A percentile compares a stretch with the other conserved stretches of the same genome.
phyloP scores from a whole-genome alignment of 106 monocot species.

The Posidonia australis region DNA sequence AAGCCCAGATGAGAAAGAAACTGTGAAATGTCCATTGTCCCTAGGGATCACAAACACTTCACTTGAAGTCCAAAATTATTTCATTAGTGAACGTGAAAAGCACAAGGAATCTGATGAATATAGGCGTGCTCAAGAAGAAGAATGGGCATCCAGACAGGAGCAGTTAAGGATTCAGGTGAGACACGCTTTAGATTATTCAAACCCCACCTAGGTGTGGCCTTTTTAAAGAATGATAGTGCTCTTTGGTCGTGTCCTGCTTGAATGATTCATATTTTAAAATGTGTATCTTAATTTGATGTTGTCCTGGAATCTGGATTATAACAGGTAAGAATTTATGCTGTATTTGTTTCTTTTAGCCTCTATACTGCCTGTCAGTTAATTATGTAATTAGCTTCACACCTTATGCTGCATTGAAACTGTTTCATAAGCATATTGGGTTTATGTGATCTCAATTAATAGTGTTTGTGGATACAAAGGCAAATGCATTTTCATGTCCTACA shows the following conservation, averaged over 20 bases:
- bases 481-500: no score
- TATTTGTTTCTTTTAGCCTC: no score
- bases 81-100: constrained; percentile 62
- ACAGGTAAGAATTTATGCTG: no score
- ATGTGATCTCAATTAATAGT: no score
- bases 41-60: neutral
- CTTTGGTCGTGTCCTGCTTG: neutral
- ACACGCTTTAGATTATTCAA: constrained; percentile 1
- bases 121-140: constrained; percentile 66
- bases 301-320: no score
- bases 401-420: no score
- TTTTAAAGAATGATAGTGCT: neutral
- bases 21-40: neutral
- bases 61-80: constrained; percentile 9
- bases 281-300: neutral
- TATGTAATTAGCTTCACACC: no score
- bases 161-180: constrained; percentile 24
- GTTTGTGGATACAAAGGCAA: no score
- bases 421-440: no score
- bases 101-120: constrained; percentile 80
- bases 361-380: no score
- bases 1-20: neutral
- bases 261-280: neutral
- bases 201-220: neutral
- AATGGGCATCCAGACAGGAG: constrained; percentile 75